These are phyloP conservation scores for Phytopythium ostracodes DNA, from an alignment of 352 stramenopile genomes.

Conservation along the genomic window DNA sequence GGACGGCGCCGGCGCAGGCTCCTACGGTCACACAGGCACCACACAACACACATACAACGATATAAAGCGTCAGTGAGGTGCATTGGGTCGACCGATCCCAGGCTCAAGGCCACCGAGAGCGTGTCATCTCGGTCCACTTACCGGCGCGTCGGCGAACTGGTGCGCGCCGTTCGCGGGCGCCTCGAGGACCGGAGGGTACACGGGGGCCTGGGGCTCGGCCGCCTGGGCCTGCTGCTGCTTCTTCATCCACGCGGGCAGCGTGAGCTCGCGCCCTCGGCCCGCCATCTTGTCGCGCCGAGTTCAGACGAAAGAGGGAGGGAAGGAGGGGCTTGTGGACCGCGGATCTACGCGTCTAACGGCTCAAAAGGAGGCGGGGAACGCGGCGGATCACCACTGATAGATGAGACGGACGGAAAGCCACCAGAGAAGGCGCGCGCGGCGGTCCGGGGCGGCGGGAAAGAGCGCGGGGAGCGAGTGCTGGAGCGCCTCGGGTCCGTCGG, in stretches of 20 bases:
- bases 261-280: conserved; percentile 79
- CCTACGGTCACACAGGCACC: background rate
- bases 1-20: conserved; percentile 17
- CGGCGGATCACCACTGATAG: background rate
- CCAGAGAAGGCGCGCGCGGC: conserved; percentile 6
- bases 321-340: background rate
- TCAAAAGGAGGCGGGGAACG: background rate
- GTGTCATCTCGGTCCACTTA: conserved; percentile 13
- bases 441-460: background rate
- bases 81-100: background rate
- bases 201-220: conserved; percentile 1
- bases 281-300: conserved; percentile 33
- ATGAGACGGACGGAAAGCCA: background rate
- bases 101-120: too few species aligned
- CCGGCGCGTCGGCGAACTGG: conserved; percentile 62
- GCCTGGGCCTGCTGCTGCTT: conserved; percentile 50
- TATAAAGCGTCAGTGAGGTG: background rate
- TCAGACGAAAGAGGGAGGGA: background rate
- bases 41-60: background rate
- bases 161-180: conserved; percentile 9
- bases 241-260: conserved; percentile 87
- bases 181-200: conserved; percentile 10
- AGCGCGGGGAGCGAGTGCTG: background rate
- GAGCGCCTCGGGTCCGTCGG: background rate
- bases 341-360: background rate